A percentile compares a stretch with the other conserved stretches of the same genome.
Conservation (phyloP, 106 monocot species). For the Chionographis japonica region DNA sequence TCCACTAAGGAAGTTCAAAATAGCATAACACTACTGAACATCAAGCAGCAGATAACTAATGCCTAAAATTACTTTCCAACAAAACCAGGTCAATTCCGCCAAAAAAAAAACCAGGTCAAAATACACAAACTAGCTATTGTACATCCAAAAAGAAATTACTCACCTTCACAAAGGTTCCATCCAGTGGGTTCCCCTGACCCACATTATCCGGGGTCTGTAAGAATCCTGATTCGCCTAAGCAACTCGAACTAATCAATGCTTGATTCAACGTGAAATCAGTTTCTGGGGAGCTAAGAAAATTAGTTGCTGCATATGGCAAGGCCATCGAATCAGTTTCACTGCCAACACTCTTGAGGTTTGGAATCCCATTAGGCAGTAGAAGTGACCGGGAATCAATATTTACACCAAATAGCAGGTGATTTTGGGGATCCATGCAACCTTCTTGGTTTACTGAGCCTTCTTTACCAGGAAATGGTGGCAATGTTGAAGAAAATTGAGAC, state of each 20-base stretch:
- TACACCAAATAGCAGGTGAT: conserved; percentile 33
- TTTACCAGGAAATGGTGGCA: conserved; percentile 30
- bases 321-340: conserved; percentile 15
- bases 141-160: conserved; percentile 4
- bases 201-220: conserved; percentile 18
- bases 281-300: conserved; percentile 15
- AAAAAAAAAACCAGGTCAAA: too few species aligned
- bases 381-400: conserved; percentile 23
- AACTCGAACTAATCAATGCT: conserved; percentile 16
- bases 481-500: conserved; percentile 9
- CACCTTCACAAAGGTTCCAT: conserved; percentile 40
- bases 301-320: conserved; percentile 18
- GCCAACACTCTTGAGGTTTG: conserved; percentile 15
- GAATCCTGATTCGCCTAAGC: conserved; percentile 24
- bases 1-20: too few species aligned
- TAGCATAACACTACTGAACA: too few species aligned
- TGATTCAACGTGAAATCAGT: conserved; percentile 26
- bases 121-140: not conserved
- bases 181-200: conserved; percentile 7
- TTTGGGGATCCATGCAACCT: conserved; percentile 19
- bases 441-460: conserved; percentile 26
- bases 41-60: too few species aligned
- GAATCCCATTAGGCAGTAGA: conserved; percentile 17
- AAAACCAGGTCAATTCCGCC: too few species aligned
- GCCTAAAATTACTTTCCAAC: too few species aligned